A percentile compares a stretch with the other conserved stretches of the same genome.
phyloP scores from a whole-genome alignment of 192 early-diverging fungal species.

The Phycomyces blakesleeanus region DNA sequence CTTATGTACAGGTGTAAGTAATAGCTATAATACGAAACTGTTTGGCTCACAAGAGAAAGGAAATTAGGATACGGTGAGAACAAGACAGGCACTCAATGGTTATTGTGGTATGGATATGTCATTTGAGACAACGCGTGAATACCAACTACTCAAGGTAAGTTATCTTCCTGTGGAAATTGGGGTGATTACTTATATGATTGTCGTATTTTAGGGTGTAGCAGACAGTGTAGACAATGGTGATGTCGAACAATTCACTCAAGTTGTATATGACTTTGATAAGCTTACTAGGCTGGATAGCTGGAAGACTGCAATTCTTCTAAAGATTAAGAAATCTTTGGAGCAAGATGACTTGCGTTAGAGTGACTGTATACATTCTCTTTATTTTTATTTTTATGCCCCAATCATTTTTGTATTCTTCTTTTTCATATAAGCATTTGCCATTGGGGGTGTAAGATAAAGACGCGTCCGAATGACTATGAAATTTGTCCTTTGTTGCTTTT shows the following conservation, averaged over 20 bases:
- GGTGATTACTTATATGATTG: too few relatives aligned
- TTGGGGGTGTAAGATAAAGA: too few relatives aligned
- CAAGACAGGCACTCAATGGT: constrained; percentile 70
- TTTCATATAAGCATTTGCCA: not conserved
- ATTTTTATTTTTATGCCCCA: not conserved
- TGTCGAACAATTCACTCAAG: constrained; percentile 77
- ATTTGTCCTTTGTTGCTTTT: too few relatives aligned
- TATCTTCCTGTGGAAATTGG: too few relatives aligned
- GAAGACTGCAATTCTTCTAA: constrained; percentile 90
- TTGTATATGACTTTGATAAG: constrained; percentile 79
- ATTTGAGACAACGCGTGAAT: constrained; percentile 85
- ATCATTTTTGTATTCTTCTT: not conserved
- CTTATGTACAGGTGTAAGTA: constrained; percentile 68
- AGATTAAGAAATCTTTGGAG: constrained; percentile 82
- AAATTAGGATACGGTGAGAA: constrained; percentile 69
- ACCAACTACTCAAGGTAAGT: constrained; percentile 65
- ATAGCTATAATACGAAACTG: not conserved
- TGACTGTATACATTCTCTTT: not conserved
- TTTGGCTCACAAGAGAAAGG: not conserved
- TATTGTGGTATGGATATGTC: constrained; percentile 88
- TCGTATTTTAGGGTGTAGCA: constrained; percentile 59
- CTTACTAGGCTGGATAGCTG: constrained; percentile 92
- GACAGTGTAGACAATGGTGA: constrained; percentile 76
- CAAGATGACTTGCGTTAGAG: constrained; percentile 17
- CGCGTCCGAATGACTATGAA: too few relatives aligned